Conservation (phyloP, 257 asterid genomes). For the Gentiana dahurica region DNA sequence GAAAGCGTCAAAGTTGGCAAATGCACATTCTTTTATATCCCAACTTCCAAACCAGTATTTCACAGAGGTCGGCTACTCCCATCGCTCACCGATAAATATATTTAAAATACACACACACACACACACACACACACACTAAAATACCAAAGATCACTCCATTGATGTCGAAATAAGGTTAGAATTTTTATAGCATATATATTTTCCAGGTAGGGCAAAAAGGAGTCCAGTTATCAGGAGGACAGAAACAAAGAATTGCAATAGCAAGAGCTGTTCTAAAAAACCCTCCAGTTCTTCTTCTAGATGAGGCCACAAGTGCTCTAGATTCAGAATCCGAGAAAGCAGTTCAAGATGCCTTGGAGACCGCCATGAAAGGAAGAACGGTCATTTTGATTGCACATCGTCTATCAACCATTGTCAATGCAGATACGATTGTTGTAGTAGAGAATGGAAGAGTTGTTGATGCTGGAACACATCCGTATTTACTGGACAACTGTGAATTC, state of each 20-base stretch:
- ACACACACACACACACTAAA: no score
- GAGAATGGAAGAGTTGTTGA: conserved; percentile 54
- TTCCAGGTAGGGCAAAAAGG: conserved; percentile 74
- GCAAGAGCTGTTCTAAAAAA: conserved; percentile 73
- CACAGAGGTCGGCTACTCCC: conserved; percentile 46
- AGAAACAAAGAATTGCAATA: conserved; percentile 84
- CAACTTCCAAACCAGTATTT: conserved; percentile 58
- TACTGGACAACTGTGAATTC: conserved; percentile 32
- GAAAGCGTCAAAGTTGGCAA: conserved; percentile 60
- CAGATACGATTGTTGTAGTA: conserved; percentile 56
- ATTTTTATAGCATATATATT: background rate
- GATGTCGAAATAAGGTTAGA: no score
- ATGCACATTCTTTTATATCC: conserved; percentile 73
- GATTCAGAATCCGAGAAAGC: conserved; percentile 81
- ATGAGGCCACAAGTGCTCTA: conserved; percentile 90
- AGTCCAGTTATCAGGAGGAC: conserved; percentile 88
- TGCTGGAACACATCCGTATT: conserved; percentile 47
- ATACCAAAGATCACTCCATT: no score
- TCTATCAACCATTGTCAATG: conserved; percentile 67
- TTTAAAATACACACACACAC: no score
- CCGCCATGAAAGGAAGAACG: conserved; percentile 68
- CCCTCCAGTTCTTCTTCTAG: conserved; percentile 74
- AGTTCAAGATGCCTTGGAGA: conserved; percentile 78
- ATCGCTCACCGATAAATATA: background rate
- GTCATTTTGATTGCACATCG: conserved; percentile 79